Evolutionary conservation across 371 early-diverging fungal genomes (phyloP).

Genomic region (Apophysomyces elegans): DNA sequence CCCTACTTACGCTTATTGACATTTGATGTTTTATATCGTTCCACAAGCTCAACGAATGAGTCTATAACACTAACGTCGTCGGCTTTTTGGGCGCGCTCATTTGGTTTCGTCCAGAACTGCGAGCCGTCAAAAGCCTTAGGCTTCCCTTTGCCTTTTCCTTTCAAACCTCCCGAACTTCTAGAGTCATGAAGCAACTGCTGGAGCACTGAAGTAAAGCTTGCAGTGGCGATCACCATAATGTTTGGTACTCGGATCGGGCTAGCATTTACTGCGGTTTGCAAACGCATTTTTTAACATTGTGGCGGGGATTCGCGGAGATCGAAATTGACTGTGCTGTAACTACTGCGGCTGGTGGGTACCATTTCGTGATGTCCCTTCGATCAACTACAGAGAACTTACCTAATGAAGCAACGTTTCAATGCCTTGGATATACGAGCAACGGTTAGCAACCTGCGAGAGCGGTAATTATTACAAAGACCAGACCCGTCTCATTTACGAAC

Average conservation of each 20-base stretch:
- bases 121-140: slow-evolving; percentile 5
- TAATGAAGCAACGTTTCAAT: slow-evolving; percentile 83
- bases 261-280: not conserved
- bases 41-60: slow-evolving; percentile 21
- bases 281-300: not conserved
- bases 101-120: not conserved
- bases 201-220: slow-evolving; percentile 13
- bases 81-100: slow-evolving; percentile 5
- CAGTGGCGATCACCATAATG: slow-evolving; percentile 11
- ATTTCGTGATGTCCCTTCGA: not conserved
- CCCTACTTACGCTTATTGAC: not conserved
- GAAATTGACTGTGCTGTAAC: slow-evolving; percentile 2
- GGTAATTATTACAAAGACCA: slow-evolving; percentile 39
- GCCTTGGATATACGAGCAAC: slow-evolving; percentile 88
- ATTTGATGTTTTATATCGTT: slow-evolving; percentile 12
- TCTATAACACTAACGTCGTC: slow-evolving; percentile 12
- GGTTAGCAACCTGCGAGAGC: slow-evolving; percentile 70
- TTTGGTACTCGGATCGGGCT: not conserved
- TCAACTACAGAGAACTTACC: not conserved
- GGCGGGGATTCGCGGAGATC: not conserved
- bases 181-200: not conserved
- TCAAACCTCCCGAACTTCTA: not conserved
- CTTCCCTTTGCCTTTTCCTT: slow-evolving; percentile 19
- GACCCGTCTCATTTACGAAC: not conserved
- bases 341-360: not conserved